These are phyloP conservation scores for Flaveria ramosissima DNA, from an alignment of 129 eudicot species.

Conservation along the genomic window DNA sequence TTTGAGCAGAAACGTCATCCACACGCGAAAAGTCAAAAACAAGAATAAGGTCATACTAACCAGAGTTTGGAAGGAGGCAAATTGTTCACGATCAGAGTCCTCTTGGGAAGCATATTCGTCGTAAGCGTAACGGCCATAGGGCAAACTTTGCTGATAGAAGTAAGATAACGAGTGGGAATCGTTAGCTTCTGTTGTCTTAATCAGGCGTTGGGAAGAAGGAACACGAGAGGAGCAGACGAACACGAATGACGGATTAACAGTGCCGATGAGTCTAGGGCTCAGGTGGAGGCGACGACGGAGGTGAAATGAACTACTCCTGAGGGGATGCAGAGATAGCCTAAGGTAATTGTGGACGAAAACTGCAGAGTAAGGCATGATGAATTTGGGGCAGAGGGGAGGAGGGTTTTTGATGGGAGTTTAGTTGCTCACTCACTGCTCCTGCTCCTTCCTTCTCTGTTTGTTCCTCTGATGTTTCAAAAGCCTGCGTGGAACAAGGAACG, in stretches of 20 bases:
- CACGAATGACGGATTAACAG: conserved; percentile 10
- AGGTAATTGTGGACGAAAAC: not conserved
- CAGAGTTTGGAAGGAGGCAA: conserved; percentile 45
- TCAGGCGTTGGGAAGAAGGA: conserved; percentile 25
- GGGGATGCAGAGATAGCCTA: conserved; percentile 28
- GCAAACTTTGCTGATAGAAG: conserved; percentile 56
- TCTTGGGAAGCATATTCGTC: conserved; percentile 72
- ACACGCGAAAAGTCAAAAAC: no score
- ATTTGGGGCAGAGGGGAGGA: no score
- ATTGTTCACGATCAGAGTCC: conserved; percentile 55
- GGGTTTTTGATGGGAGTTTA: no score
- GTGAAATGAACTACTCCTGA: conserved; percentile 25
- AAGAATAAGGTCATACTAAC: conserved; percentile 38
- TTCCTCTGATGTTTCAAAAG: no score
- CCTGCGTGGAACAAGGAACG: no score
- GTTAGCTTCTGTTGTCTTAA: conserved; percentile 30
- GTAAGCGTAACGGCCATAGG: conserved; percentile 65
- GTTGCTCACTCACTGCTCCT: no score
- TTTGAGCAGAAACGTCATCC: no score
- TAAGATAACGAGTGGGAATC: conserved; percentile 38
- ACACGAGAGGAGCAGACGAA: conserved; percentile 22
- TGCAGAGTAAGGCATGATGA: not conserved
- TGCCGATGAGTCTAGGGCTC: conserved; percentile 20
- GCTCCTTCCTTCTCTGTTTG: no score
- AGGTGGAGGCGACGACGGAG: conserved; percentile 26